These are phyloP conservation scores for Garcia nutans DNA, from an alignment of 345 rosid genomes.

Conservation along the genomic window DNA sequence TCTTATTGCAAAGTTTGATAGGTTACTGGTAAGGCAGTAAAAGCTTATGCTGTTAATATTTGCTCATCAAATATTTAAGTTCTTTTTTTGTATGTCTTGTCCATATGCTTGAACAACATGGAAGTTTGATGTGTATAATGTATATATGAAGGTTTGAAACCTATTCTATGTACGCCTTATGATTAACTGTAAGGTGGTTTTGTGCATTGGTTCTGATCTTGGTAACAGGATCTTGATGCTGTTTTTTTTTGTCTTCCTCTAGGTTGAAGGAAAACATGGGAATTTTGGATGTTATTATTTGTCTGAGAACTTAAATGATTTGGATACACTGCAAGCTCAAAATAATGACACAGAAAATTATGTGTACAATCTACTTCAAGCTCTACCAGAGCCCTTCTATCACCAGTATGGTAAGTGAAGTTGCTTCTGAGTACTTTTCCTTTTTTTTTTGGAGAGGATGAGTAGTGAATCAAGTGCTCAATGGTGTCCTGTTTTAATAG, in stretches of 20 bases:
- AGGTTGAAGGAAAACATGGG: slow-evolving; percentile 73
- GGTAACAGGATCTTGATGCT: slow-evolving; percentile 15
- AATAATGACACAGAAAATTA: slow-evolving; percentile 32
- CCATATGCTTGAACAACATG: too few species aligned
- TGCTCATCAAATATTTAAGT: slow-evolving; percentile 1
- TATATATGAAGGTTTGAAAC: background rate
- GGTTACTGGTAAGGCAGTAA: slow-evolving; percentile 67
- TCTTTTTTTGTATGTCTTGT: background rate
- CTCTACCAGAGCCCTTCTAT: slow-evolving; percentile 56
- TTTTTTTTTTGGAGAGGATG: slow-evolving; percentile 1
- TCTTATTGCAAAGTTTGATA: slow-evolving; percentile 50
- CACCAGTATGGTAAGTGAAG: slow-evolving; percentile 55
- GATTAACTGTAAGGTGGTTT: background rate
- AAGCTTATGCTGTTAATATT: slow-evolving; percentile 3
- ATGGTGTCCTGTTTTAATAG: slow-evolving; percentile 4
- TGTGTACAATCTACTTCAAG: slow-evolving; percentile 51
- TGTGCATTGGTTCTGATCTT: background rate
- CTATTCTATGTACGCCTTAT: background rate
- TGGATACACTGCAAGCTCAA: slow-evolving; percentile 34
- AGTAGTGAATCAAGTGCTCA: background rate
- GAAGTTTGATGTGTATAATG: too few species aligned
- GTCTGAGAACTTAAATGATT: slow-evolving; percentile 54
- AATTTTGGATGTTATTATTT: slow-evolving; percentile 70
- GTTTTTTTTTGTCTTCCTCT: slow-evolving; percentile 21
- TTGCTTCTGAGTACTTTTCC: slow-evolving; percentile 1